phyloP scores from a whole-genome alignment of 2,329 filamentous ascomycete species.

The Westerdykella ornata region DNA sequence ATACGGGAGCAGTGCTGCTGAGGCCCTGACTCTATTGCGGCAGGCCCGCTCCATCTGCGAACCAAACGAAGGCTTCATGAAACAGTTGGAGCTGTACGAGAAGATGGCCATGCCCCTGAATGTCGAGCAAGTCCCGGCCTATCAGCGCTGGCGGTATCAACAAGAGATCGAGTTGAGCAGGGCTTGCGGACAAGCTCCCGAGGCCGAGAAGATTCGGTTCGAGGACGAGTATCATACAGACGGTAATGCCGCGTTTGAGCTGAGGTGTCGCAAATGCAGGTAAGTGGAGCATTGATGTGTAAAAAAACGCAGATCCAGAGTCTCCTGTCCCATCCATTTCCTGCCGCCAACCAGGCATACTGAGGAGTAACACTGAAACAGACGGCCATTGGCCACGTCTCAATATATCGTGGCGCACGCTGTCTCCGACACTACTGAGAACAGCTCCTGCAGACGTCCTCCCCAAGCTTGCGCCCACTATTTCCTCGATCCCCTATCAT shows the following conservation, averaged over 20 bases:
- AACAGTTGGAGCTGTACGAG: constrained; percentile 80
- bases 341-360: constrained; percentile 4
- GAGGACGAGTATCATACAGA: constrained; percentile 57
- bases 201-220: constrained; percentile 69
- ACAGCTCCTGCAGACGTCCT: constrained; percentile 8
- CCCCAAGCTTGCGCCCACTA: constrained; percentile 65
- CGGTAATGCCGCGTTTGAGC: constrained; percentile 47
- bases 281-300: constrained; percentile 36
- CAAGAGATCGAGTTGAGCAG: constrained; percentile 60
- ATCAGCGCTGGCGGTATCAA: constrained; percentile 71
- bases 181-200: constrained; percentile 71
- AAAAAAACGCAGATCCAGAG: background rate
- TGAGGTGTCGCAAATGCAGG: constrained; percentile 90
- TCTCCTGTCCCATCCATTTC: constrained; percentile 8
- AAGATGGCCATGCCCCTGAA: constrained; percentile 72
- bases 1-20: constrained; percentile 47
- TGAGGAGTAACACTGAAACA: constrained; percentile 32
- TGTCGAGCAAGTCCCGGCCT: constrained; percentile 63
- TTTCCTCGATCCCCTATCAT: constrained; percentile 86
- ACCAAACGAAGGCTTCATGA: constrained; percentile 87
- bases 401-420: constrained; percentile 63
- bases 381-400: constrained; percentile 56
- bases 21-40: constrained; percentile 65
- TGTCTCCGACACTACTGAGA: constrained; percentile 16
- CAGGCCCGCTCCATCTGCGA: constrained; percentile 70